A percentile compares a stretch with the other conserved stretches of the same genome.
phyloP scores from a whole-genome alignment of 805 yeast species.

The Cyberlindnera mrakii region DNA sequence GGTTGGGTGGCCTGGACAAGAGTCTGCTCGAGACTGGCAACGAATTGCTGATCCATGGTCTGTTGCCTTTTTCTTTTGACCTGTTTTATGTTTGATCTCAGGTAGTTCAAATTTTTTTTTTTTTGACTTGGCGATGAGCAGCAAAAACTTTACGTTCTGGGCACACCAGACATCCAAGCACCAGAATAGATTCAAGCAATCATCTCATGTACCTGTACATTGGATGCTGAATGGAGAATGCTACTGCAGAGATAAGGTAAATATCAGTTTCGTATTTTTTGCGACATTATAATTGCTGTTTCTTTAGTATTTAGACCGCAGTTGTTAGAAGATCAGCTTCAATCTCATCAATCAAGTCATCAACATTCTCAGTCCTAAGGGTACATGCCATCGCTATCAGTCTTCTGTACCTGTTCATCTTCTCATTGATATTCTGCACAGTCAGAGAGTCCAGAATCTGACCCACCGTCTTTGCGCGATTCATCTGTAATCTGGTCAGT shows the following conservation, averaged over 20 bases:
- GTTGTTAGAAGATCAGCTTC: conserved; percentile 34
- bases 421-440: conserved; percentile 39
- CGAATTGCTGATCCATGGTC: conserved; percentile 51
- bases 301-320: conserved; percentile 1
- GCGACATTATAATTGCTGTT: background rate
- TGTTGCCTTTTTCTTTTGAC: background rate
- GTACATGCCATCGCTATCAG: conserved; percentile 75
- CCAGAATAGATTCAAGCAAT: no score
- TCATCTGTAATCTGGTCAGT: conserved; percentile 47
- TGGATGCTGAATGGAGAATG: no score
- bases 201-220: no score
- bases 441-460: conserved; percentile 47
- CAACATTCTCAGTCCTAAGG: conserved; percentile 71
- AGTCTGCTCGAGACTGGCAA: conserved; percentile 69
- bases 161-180: no score
- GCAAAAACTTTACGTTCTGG: conserved; percentile 7
- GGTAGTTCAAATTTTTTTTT: background rate
- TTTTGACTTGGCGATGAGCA: conserved; percentile 1
- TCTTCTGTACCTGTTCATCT: conserved; percentile 74
- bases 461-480: conserved; percentile 38
- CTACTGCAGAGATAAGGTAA: no score
- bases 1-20: conserved; percentile 75
- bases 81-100: background rate
- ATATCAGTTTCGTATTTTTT: no score
- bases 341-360: conserved; percentile 76